Evolutionary conservation across 495 filamentous ascomycete species (phyloP), one percentile per base, ranked within the genome.

Genomic region (Halenospora varia): DNA sequence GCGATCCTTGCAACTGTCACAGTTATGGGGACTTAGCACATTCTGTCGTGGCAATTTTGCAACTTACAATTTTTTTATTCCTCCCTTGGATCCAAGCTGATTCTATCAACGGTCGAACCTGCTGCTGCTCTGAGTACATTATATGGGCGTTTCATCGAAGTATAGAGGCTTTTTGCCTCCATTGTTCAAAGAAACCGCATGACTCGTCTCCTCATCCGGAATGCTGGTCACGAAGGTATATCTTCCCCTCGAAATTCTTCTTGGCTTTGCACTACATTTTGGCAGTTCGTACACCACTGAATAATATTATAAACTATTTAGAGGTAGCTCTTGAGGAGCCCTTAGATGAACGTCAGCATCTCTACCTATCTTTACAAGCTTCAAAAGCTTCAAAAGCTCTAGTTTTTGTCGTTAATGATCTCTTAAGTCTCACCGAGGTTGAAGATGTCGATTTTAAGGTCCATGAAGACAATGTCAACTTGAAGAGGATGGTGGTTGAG

Each of bases 331-430:
- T 57, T 39, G 59, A 61, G 20, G 53, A 57, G 39, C 20, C 15
- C 2, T 29, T 61, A n/a, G 59, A 61, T 41, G 53, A 53, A 22
- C 39, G 91, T 18, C 90, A 96, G 13, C 92, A 95, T 61, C 75
- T 97, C 18, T 81, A 87, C 10, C 87, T 79, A 53, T 94, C 90
- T 2, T 88, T 96, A 62, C 92, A 90, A 10, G 92, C 92, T 18
- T 97, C 92, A 1, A 96, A 95, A 68, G 95, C 90, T 1, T 74
- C 92, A 1, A 96, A 95, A 68, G 95, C 90, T 1, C 73, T 97
- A 10, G 92, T 96, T n/a, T 96, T 92, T 69, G 89, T 95, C 6
- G 96, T 97, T 66, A 97, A 96, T 61, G 92, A 97, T 66, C 78
- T 97, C 1, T 77, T 97, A 2, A 91, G 96, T 66, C 76, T 97